Evolutionary conservation across 2,329 filamentous ascomycete genomes (phyloP), one percentile per base, ranked within the genome.

Genomic region (Cordyceps pruinosa): DNA sequence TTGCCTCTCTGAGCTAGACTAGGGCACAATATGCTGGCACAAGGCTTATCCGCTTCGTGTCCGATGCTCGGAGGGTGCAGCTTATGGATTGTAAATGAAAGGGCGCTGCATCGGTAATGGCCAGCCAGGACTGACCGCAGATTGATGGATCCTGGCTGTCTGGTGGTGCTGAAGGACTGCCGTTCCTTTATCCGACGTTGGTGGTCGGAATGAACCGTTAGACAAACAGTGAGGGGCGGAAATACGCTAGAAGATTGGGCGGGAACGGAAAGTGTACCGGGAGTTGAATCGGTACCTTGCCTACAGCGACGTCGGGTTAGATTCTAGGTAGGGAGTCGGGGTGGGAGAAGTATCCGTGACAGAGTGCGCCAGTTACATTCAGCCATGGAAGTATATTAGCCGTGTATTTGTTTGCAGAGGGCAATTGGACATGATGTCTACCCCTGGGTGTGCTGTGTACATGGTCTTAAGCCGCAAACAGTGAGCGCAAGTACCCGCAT

Each of bases 141-240:
- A n/a, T n/a, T n/a, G n/a, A n/a, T n/a, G n/a, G n/a, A n/a, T n/a
- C n/a, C n/a, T n/a, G n/a, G n/a, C n/a, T n/a, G n/a, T n/a, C n/a
- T n/a, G n/a, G n/a, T n/a, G n/a, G n/a, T n/a, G n/a, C n/a, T n/a
- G n/a, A n/a, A n/a, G 15, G 19, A 56, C 15, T 56, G 44, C 52
- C 52, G 52, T 47, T 56, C 34, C 52, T 34, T 55, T 48, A 55
- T 48, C 52, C 52, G 52, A 56, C 21, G 32, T n/a, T 17, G 42
- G 41, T 10, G 9, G 23, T 48, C 52, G 42, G 44, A 48, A 56
- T 25, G 44, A 17, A 47, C 41, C 41, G 26, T 30, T 21, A 26
- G 3, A 41, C 37, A n/a, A n/a, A 26, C 32, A 28, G 41, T 26
- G 37, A 58, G 58, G 39, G 58, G 55, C 58, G 42, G 44, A 41